Base-by-base conservation (phyloP, 225 moss, liverwort and hornwort genomes). In the Climacium dendroides region DNA sequence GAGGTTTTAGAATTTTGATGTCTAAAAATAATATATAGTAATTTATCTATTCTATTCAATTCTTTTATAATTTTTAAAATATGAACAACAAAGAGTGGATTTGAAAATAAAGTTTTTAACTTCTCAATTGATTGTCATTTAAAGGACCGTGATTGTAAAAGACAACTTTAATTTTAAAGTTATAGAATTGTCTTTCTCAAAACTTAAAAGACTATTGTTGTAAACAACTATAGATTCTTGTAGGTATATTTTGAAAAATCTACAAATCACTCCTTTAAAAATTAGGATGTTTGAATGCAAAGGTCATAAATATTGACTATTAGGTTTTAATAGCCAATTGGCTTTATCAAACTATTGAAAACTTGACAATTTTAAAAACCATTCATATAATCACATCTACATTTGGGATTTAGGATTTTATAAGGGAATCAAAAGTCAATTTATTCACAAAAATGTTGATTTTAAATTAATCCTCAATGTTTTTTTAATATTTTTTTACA, bases 401-500 rank as follows among this genome's bases (percentile, higher is more conserved):
- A 20, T 66, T 65, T 19, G 3, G 4, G 3, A 66, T 66, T 4
- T 20, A 66, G 6, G n/a, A 66, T 66, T 4, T 3, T 66, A 1
- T 12, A 22, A 1, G 20, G 11, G 4, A 66, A 66, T 22, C 12
- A 66, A 65, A n/a, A 7, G 12, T 37, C 22, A 66, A 66, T 66
- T 66, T 66, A 35, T 66, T 66, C 4, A 22, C 6, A 35, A 65
- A 64, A n/a, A n/a, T 37, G 4, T 4, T n/a, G 22, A 22, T 66
- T n/a, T 22, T 4, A 11, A 37, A 3, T 65, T n/a, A n/a, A 11
- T 12, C 11, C 12, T 7, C 6, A n/a, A n/a, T 66, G 34, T n/a
- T n/a, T 64, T 66, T n/a, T 1, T 2, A n/a, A n/a, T 11, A 9
- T 66, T n/a, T 22, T n/a, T n/a, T 2, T 6, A 1, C n/a, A n/a